Evolutionary conservation across 192 early-diverging fungal genomes (phyloP).

Genomic region (Backusella parvicylindrica): DNA sequence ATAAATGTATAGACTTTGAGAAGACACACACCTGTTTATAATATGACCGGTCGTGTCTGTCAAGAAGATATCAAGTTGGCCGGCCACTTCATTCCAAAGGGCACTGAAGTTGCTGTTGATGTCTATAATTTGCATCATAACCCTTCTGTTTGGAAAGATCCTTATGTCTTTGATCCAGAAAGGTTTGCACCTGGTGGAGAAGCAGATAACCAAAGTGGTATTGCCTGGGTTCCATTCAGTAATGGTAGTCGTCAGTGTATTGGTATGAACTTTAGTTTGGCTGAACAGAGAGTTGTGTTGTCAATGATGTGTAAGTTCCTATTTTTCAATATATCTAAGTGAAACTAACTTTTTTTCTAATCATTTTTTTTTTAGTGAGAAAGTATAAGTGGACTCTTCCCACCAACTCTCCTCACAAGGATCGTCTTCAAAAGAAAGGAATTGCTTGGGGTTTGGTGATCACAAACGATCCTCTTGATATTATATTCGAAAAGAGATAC

Average conservation of each 20-base stretch:
- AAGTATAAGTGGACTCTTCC: slow-evolving; percentile 15
- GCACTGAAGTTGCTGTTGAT: slow-evolving; percentile 4
- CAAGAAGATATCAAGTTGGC: slow-evolving; percentile 24
- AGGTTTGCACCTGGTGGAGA: slow-evolving; percentile 44
- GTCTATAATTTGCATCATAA: slow-evolving; percentile 13
- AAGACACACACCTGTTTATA: neutral
- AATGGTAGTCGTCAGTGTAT: slow-evolving; percentile 55
- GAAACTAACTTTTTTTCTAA: neutral
- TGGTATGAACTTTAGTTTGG: too few species aligned
- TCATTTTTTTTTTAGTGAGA: neutral
- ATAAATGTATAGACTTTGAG: slow-evolving; percentile 11
- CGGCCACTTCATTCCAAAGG: slow-evolving; percentile 22
- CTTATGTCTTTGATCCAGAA: slow-evolving; percentile 45
- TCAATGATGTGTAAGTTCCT: slow-evolving; percentile 48
- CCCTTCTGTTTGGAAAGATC: slow-evolving; percentile 34
- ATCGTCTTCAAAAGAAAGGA: neutral
- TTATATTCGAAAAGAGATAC: slow-evolving; percentile 8
- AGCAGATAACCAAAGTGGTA: neutral
- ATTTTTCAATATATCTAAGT: slow-evolving; percentile 30
- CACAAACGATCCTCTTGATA: neutral
- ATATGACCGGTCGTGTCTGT: neutral
- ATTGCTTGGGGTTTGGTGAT: neutral
- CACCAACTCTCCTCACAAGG: slow-evolving; percentile 12
- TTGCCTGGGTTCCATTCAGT: slow-evolving; percentile 57
- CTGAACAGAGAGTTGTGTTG: slow-evolving; percentile 54